Evolutionary conservation across 2,329 filamentous ascomycete genomes (phyloP).

Genomic region (Pestalotiopsis fici): DNA sequence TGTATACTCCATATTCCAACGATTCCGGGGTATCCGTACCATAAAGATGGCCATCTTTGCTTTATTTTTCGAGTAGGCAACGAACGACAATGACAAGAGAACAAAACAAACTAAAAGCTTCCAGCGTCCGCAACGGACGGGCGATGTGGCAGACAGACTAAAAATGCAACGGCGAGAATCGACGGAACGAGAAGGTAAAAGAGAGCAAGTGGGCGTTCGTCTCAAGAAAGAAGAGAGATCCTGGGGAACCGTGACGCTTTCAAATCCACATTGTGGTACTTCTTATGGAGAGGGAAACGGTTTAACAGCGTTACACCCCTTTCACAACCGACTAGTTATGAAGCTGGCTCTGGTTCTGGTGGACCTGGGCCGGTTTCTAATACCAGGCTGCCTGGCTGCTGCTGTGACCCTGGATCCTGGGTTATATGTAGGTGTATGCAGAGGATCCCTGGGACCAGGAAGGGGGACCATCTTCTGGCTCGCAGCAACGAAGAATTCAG

Average conservation of each 20-base stretch:
- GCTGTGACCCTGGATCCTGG: background rate
- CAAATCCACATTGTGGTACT: slow-evolving; percentile 3
- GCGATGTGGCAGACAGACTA: background rate
- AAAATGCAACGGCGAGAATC: background rate
- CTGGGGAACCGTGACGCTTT: slow-evolving; percentile 3
- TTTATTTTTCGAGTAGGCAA: background rate
- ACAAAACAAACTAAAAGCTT: background rate
- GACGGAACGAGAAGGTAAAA: background rate
- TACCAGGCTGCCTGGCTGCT: background rate
- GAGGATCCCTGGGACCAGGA: background rate
- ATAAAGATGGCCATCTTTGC: slow-evolving; percentile 8
- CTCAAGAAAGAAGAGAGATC: background rate
- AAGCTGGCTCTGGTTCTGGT: background rate
- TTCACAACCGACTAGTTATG: background rate
- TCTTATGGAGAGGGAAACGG: background rate
- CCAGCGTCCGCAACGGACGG: background rate
- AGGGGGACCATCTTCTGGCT: background rate
- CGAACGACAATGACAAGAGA: background rate
- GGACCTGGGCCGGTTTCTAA: background rate
- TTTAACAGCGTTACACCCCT: background rate
- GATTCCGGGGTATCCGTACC: background rate
- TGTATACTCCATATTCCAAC: background rate
- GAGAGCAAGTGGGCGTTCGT: background rate
- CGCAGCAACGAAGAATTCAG: background rate
- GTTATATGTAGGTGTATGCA: background rate